These are phyloP conservation scores for Macrocybe sp. DNA, from an alignment of 1,284 basidiomycete genomes.

Conservation along the genomic window DNA sequence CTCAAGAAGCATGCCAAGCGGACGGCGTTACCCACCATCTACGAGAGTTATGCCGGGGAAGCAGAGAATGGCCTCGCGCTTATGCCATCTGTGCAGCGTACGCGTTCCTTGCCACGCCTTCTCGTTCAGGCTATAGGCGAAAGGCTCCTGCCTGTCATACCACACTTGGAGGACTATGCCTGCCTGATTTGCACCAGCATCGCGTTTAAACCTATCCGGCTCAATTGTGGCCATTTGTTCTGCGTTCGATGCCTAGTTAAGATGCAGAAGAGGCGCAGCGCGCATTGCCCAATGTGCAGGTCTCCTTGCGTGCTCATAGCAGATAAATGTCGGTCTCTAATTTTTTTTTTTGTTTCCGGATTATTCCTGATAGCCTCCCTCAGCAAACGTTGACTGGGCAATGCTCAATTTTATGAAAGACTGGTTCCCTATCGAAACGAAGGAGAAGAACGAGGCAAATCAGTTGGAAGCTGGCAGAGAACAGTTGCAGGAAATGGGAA, in stretches of 20 bases:
- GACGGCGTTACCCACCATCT: constrained; percentile 54
- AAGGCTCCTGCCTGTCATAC: constrained; percentile 80
- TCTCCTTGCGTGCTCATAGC: constrained; percentile 72
- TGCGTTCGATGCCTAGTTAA: constrained; percentile 92
- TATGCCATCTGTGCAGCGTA: constrained; percentile 5
- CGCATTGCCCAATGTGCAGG: constrained; percentile 85
- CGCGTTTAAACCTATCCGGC: constrained; percentile 85
- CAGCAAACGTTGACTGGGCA: constrained; percentile 80
- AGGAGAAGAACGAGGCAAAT: constrained; percentile 73
- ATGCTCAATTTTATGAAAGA: constrained; percentile 84
- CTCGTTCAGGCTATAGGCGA: constrained; percentile 86
- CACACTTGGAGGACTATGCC: constrained; percentile 75
- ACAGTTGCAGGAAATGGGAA: constrained; percentile 56
- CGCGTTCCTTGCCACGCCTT: constrained; percentile 63
- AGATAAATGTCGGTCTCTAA: constrained; percentile 51
- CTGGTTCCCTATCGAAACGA: constrained; percentile 90
- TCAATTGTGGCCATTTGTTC: constrained; percentile 87
- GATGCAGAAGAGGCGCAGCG: constrained; percentile 83
- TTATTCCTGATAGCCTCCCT: constrained; percentile 4
- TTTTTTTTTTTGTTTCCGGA: not conserved
- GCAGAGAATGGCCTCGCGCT: not conserved
- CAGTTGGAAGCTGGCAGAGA: constrained; percentile 75
- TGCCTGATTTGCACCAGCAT: constrained; percentile 80
- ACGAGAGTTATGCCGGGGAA: not conserved
- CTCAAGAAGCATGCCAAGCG: constrained; percentile 95